Conservation (phyloP, 495 filamentous ascomycete species). For the Daldinia decipiens region DNA sequence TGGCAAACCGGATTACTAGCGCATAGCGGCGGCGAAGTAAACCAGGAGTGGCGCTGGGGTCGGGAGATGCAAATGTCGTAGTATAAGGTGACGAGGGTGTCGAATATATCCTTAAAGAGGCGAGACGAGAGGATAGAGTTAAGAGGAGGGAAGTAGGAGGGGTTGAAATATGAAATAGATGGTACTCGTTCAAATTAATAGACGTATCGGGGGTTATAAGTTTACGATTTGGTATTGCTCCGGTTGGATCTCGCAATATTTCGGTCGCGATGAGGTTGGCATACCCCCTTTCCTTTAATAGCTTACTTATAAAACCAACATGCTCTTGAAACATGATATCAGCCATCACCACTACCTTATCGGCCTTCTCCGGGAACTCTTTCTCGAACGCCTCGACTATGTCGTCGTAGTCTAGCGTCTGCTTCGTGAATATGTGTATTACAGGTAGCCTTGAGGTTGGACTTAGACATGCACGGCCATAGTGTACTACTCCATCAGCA, state of each 20-base stretch:
- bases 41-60: conserved; percentile 51
- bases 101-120: conserved; percentile 79
- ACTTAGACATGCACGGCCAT: conserved; percentile 90
- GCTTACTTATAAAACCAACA: conserved; percentile 54
- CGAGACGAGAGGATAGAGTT: conserved; percentile 84
- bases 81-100: conserved; percentile 60
- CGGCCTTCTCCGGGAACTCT: conserved; percentile 69
- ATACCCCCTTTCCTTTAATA: conserved; percentile 66
- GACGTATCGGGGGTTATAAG: conserved; percentile 25
- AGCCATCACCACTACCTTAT: conserved; percentile 83
- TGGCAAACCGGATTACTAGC: conserved; percentile 81
- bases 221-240: conserved; percentile 85
- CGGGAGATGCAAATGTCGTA: conserved; percentile 57
- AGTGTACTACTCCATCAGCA: conserved; percentile 93
- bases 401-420: conserved; percentile 66
- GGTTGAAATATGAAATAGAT: conserved; percentile 88
- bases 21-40: conserved; percentile 88
- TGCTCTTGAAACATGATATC: conserved; percentile 87
- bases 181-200: conserved; percentile 67
- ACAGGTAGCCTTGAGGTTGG: conserved; percentile 90
- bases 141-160: conserved; percentile 87
- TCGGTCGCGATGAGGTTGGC: conserved; percentile 72
- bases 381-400: conserved; percentile 71
- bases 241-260: conserved; percentile 80
- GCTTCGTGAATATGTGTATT: conserved; percentile 88